These are phyloP conservation scores for Blastocystis sp. DNA, from an alignment of 352 stramenopile species.

Conservation along the genomic window DNA sequence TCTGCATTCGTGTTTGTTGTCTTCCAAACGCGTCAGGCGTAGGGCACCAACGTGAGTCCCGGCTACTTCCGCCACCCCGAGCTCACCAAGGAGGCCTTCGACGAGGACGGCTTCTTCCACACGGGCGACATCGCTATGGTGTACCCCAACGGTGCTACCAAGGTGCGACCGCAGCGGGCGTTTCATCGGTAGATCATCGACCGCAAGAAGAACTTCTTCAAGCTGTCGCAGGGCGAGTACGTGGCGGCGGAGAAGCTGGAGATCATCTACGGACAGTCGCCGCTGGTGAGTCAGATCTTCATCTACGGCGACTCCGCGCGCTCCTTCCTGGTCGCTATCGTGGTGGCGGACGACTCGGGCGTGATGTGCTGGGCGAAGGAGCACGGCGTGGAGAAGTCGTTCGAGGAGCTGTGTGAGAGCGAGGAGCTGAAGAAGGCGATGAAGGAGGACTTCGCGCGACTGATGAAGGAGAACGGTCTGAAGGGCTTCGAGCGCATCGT, in stretches of 20 bases:
- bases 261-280: constrained; percentile 81
- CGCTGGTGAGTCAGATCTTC: constrained; percentile 82
- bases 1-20: constrained; percentile 75
- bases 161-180: not conserved
- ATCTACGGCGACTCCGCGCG: constrained; percentile 82
- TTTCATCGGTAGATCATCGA: constrained; percentile 80
- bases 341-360: constrained; percentile 80
- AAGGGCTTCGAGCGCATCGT: constrained; percentile 81
- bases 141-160: constrained; percentile 81
- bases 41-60: constrained; percentile 78
- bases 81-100: constrained; percentile 80
- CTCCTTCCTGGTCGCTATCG: constrained; percentile 80
- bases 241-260: constrained; percentile 84
- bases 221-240: constrained; percentile 62
- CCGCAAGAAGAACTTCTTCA: constrained; percentile 80
- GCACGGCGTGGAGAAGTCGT: constrained; percentile 62
- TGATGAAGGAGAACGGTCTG: constrained; percentile 79
- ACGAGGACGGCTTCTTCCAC: constrained; percentile 83
- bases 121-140: constrained; percentile 83
- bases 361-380: constrained; percentile 79
- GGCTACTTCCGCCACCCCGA: constrained; percentile 84
- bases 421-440: constrained; percentile 56
- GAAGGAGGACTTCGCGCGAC: constrained; percentile 63
- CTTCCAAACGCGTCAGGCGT: not conserved
- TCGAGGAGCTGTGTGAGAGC: constrained; percentile 74